A percentile compares a stretch with the other conserved stretches of the same genome.
phyloP scores from a whole-genome alignment of 2,329 filamentous ascomycete species.

The Neonectria faginata region DNA sequence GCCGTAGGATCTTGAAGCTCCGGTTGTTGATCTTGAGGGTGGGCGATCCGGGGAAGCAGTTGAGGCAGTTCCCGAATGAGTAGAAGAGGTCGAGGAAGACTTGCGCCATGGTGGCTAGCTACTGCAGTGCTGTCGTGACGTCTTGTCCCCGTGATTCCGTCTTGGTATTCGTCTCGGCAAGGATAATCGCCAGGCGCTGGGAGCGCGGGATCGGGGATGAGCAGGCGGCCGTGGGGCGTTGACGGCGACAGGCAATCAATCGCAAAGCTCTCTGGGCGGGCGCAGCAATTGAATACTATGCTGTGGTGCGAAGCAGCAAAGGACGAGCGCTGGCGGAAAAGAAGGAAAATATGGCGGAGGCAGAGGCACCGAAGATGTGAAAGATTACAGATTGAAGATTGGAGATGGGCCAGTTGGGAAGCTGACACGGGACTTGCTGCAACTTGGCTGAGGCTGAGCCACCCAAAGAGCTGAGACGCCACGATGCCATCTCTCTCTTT shows the following conservation, averaged over 20 bases:
- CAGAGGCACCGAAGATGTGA: not conserved
- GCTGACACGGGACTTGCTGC: slow-evolving; percentile 17
- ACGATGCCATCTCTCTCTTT: slow-evolving; percentile 25
- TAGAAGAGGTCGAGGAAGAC: slow-evolving; percentile 90
- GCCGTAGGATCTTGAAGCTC: slow-evolving; percentile 93
- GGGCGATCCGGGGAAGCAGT: slow-evolving; percentile 94
- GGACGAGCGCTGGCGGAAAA: slow-evolving; percentile 4
- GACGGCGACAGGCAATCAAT: not conserved
- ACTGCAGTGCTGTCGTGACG: not conserved
- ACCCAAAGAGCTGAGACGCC: slow-evolving; percentile 29
- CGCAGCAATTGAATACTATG: slow-evolving; percentile 17
- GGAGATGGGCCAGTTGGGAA: slow-evolving; percentile 10
- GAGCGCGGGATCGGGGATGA: not conserved
- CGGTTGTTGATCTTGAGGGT: slow-evolving; percentile 95
- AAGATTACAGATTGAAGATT: slow-evolving; percentile 1
- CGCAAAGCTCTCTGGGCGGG: too few relatives aligned
- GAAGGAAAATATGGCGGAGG: not conserved
- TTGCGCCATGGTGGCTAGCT: slow-evolving; percentile 72
- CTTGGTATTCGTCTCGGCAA: slow-evolving; percentile 1
- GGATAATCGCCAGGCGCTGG: slow-evolving; percentile 10
- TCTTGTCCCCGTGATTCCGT: not conserved
- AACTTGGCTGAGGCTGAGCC: slow-evolving; percentile 38
- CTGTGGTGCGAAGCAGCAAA: not conserved
- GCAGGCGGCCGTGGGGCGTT: not conserved
- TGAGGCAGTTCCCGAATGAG: slow-evolving; percentile 93